Base-by-base conservation (phyloP, 352 stramenopile genomes). In the Phytophthora cryptogea region DNA sequence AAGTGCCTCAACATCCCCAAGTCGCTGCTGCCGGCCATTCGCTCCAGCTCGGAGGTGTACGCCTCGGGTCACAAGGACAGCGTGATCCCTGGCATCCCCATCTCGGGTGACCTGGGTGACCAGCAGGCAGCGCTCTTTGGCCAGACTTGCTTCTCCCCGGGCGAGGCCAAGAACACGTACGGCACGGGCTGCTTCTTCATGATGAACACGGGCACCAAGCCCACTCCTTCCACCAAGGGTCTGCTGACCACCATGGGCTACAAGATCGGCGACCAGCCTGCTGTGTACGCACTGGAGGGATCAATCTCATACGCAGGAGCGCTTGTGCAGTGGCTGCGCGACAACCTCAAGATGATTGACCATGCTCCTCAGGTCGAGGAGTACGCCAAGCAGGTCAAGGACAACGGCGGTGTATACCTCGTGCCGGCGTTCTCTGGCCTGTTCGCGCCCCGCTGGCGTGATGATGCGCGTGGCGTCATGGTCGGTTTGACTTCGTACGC, bases 101-200 rank as follows among this genome's bases (percentile, higher is more conserved):
- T 99, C 35, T 76, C 86, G 2, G 89, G 92, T 37, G 96, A 99
- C 59, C 71, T 99, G 6, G 97, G 97, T 10, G 96, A 99, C 80
- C 97, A 99, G 72, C 92, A 99, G 63, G 95, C 96, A 2, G 97
- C 97, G 28, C 71, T 99, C 27, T 99, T 99, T 59, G 97, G 97
- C 41, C 97, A 99, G 79, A 92, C 89, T 41, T 99, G 96, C 63
- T 99, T 99, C 76, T 74, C 81, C 32, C 72, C 81, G 0, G 97
- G 97, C 28, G 83, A 98, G 63, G 96, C 95, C 42, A 99, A 99
- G 76, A 98, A 97, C 76, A 99, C 97, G 31, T 99, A 99, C 79
- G 97, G 97, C 35, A 99, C 97, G 37, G 97, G 97, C 36, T 97
- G 97, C 60, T 99, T 99, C 74, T 91, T 99, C 55, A 96, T 99